A percentile compares a stretch with the other conserved stretches of the same genome.
phyloP scores from a whole-genome alignment of 345 rosid species.

The Salix caprea region DNA sequence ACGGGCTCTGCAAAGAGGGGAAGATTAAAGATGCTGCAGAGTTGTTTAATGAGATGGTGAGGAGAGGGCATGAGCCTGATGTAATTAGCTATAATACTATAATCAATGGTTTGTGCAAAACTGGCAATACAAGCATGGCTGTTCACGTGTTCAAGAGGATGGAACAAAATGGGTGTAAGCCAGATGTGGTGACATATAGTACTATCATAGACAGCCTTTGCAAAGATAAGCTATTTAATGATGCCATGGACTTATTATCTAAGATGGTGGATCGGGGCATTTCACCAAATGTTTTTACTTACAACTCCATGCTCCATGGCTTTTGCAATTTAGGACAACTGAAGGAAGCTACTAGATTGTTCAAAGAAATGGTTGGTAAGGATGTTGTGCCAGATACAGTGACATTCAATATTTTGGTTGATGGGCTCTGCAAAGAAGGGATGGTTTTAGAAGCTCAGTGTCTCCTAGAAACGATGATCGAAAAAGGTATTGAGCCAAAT shows the following conservation, averaged over 20 bases:
- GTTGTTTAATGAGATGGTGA: neutral
- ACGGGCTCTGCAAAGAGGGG: neutral
- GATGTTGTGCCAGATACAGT: neutral
- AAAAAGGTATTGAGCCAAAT: neutral
- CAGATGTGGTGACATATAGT: neutral
- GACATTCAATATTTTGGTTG: neutral
- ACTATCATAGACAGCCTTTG: neutral
- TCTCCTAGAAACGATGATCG: neutral
- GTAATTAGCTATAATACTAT: neutral
- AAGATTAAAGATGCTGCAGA: neutral
- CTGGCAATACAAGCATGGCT: neutral
- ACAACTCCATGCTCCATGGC: neutral
- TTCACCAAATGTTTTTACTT: neutral
- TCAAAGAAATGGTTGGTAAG: neutral
- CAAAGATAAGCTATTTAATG: neutral
- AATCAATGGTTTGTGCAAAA: neutral
- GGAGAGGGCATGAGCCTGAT: neutral
- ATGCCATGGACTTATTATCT: neutral
- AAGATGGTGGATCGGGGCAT: neutral
- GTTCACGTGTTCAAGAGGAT: neutral
- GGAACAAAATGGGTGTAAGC: neutral
- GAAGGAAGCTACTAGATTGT: neutral
- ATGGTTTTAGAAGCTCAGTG: neutral
- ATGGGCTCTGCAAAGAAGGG: neutral
- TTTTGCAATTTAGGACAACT: neutral